Evolutionary conservation across 169 alveolate genomes (phyloP).

Genomic region (Plasmodium gallinaceum): DNA sequence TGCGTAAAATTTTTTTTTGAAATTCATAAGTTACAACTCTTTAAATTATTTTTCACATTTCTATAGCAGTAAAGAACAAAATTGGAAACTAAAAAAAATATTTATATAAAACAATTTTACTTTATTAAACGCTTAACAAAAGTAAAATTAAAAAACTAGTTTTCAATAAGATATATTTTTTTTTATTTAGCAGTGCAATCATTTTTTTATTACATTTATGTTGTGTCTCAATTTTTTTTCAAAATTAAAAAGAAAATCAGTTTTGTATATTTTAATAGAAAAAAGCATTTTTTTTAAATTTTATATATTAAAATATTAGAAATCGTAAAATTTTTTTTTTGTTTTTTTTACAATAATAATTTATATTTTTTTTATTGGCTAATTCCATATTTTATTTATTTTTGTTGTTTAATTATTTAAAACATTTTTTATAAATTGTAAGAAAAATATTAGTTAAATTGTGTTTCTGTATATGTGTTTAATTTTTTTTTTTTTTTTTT

Average conservation of each 20-base stretch:
- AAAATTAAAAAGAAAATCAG: too few relatives aligned
- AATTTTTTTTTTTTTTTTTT: neutral
- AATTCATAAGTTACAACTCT: slow-evolving; percentile 26
- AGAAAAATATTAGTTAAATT: neutral
- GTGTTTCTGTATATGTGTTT: slow-evolving; percentile 27
- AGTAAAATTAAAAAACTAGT: neutral
- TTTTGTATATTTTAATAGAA: too few relatives aligned
- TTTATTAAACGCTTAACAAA: slow-evolving; percentile 8
- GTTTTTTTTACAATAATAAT: slow-evolving; percentile 11
- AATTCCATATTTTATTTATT: neutral
- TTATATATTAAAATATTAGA: too few relatives aligned
- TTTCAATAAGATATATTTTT: neutral
- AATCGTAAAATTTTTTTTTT: too few relatives aligned
- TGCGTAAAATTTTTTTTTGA: slow-evolving; percentile 1
- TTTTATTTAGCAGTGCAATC: slow-evolving; percentile 14
- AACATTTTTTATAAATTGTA: slow-evolving; percentile 2
- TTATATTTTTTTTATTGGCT: slow-evolving; percentile 22
- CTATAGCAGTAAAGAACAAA: neutral
- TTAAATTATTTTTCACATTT: slow-evolving; percentile 23
- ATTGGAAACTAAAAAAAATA: slow-evolving; percentile 4
- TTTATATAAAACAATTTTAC: slow-evolving; percentile 8
- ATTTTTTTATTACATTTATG: slow-evolving; percentile 16
- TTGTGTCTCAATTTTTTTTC: neutral
- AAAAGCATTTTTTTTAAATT: too few relatives aligned
- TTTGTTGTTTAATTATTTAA: slow-evolving; percentile 15